These are phyloP conservation scores for Climacium dendroides DNA, from an alignment of 225 moss, liverwort and hornwort species.

Conservation along the genomic window DNA sequence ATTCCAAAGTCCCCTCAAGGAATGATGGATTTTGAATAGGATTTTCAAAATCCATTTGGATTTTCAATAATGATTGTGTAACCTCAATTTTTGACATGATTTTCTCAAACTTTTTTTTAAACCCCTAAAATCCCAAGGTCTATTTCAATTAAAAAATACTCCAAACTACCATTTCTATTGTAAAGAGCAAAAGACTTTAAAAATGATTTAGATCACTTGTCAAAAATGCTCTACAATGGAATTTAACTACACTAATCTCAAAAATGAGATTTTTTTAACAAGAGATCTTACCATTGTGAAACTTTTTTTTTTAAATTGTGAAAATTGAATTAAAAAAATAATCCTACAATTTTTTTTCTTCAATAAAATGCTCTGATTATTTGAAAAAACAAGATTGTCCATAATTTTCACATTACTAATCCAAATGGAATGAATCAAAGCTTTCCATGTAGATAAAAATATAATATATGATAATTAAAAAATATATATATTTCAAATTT, in stretches of 20 bases:
- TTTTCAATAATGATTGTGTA: too few relatives aligned
- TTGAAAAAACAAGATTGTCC: too few relatives aligned
- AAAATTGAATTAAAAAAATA: too few relatives aligned
- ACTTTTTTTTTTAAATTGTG: too few relatives aligned
- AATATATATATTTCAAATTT: too few relatives aligned
- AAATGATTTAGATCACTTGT: too few relatives aligned
- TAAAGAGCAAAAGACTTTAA: not conserved
- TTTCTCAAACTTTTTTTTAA: not conserved
- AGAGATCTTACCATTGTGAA: not conserved
- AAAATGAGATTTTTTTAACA: not conserved
- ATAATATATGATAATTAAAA: not conserved
- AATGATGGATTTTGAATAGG: not conserved
- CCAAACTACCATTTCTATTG: not conserved
- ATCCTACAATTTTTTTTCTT: too few relatives aligned
- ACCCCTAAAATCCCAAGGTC: not conserved
- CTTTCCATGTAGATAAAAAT: not conserved
- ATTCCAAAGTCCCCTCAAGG: fast-evolving
- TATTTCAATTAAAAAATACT: not conserved
- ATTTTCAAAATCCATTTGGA: too few relatives aligned
- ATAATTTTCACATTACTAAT: too few relatives aligned
- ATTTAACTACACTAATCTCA: not conserved
- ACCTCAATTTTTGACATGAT: not conserved
- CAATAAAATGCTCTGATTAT: too few relatives aligned
- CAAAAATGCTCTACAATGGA: too few relatives aligned
- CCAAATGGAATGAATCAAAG: too few relatives aligned